These are phyloP conservation scores for Helicocarpus griseus DNA, from an alignment of 2,329 filamentous ascomycete species.

Conservation along the genomic window DNA sequence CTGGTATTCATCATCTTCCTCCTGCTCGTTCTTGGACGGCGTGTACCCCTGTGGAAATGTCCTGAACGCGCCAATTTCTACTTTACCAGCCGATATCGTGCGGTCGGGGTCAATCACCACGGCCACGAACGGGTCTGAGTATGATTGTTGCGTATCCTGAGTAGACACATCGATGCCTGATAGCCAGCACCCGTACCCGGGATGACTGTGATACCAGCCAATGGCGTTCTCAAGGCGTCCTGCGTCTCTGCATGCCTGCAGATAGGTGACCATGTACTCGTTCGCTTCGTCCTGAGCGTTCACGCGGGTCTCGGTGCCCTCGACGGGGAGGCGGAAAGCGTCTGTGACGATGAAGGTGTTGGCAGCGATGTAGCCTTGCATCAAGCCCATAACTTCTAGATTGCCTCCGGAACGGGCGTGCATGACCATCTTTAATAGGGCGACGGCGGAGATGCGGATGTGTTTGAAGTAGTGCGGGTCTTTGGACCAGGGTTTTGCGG, in stretches of 20 bases:
- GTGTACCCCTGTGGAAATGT: constrained; percentile 74
- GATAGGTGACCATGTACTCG: constrained; percentile 89
- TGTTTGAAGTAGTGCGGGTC: constrained; percentile 85
- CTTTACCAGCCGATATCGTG: constrained; percentile 87
- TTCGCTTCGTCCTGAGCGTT: constrained; percentile 94
- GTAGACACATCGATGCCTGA: constrained; percentile 92
- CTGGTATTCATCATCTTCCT: constrained; percentile 35
- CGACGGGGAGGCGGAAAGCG: constrained; percentile 84
- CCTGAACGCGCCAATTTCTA: constrained; percentile 94
- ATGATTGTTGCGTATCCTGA: constrained; percentile 74
- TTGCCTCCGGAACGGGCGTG: constrained; percentile 90
- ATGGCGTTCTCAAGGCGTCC: constrained; percentile 82
- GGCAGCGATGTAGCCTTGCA: constrained; percentile 86
- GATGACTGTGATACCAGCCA: constrained; percentile 97
- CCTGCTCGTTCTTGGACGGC: constrained; percentile 36
- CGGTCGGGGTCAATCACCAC: constrained; percentile 95
- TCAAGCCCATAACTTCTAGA: constrained; percentile 94
- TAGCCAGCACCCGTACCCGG: constrained; percentile 96
- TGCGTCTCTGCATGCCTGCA: constrained; percentile 63
- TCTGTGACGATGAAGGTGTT: constrained; percentile 86
- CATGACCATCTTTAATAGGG: constrained; percentile 98
- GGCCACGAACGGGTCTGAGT: constrained; percentile 83
- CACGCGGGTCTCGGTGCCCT: constrained; percentile 96
- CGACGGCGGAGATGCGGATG: constrained; percentile 86
- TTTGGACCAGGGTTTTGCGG: constrained; percentile 61